phyloP scores from a whole-genome alignment of 1,139 yeast genomes.

The Debaryomyces nepalensis region DNA sequence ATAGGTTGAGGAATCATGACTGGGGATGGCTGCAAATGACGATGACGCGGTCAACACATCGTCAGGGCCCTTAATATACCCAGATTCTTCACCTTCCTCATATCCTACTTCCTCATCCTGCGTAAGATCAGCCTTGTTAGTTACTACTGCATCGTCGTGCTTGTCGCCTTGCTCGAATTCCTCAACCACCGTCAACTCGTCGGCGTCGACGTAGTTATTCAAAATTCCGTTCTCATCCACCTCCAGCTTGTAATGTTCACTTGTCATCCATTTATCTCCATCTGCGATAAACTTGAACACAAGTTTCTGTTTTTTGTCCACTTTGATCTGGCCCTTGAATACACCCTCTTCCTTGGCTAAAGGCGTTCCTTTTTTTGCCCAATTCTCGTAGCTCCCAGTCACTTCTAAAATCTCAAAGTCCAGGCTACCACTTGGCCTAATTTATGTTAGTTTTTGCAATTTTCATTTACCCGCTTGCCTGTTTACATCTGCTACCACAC shows the following conservation, averaged over 20 bases:
- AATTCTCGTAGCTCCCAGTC: slow-evolving; percentile 50
- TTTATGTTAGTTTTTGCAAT: slow-evolving; percentile 13
- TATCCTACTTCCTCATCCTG: slow-evolving; percentile 1
- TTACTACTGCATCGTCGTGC: slow-evolving; percentile 4
- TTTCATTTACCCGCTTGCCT: not conserved
- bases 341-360: slow-evolving; percentile 20
- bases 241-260: slow-evolving; percentile 29
- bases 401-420: slow-evolving; percentile 34
- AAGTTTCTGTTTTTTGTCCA: slow-evolving; percentile 29
- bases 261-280: slow-evolving; percentile 40
- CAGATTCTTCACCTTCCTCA: slow-evolving; percentile 10
- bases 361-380: slow-evolving; percentile 33
- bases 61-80: slow-evolving; percentile 17
- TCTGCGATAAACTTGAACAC: slow-evolving; percentile 44
- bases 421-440: slow-evolving; percentile 20
- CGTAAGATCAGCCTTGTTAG: not conserved
- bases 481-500: not conserved
- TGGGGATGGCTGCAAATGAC: slow-evolving; percentile 49
- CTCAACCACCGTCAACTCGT: slow-evolving; percentile 26
- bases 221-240: slow-evolving; percentile 43
- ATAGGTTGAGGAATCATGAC: not conserved
- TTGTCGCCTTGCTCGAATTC: slow-evolving; percentile 16
- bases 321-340: slow-evolving; percentile 24
- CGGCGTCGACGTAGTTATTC: slow-evolving; percentile 40
- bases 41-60: slow-evolving; percentile 41